A percentile compares a stretch with the other conserved stretches of the same genome.
Evolutionary conservation across 2,329 filamentous ascomycete species (phyloP).

Genomic region (Diaporthe australafricana): DNA sequence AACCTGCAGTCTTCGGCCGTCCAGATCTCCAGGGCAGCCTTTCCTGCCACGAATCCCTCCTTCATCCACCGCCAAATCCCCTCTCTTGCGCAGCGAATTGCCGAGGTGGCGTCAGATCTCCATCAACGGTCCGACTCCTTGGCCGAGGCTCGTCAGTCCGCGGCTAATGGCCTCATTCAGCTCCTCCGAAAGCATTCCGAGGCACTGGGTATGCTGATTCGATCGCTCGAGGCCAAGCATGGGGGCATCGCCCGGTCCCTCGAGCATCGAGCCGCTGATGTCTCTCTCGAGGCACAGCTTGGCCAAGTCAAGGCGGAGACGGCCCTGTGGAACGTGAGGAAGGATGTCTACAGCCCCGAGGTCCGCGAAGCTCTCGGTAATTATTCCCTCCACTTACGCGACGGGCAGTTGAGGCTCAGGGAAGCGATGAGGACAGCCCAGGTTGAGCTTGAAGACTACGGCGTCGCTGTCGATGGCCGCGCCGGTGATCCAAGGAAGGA

Average conservation of each 20-base stretch:
- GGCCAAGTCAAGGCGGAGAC: conserved; percentile 53
- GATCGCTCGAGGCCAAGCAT: conserved; percentile 66
- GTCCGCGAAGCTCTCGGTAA: conserved; percentile 55
- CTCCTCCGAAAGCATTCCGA: conserved; percentile 55
- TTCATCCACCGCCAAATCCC: conserved; percentile 69
- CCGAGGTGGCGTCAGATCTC: conserved; percentile 50
- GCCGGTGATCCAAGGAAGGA: conserved; percentile 53
- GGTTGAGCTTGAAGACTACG: conserved; percentile 62
- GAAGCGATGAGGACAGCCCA: conserved; percentile 56
- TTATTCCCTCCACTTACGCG: conserved; percentile 62
- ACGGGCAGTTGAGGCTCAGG: conserved; percentile 57
- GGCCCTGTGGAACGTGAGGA: conserved; percentile 49
- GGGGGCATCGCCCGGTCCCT: conserved; percentile 62
- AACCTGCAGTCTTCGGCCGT: conserved; percentile 62
- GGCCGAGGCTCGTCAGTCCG: conserved; percentile 51
- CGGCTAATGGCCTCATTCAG: conserved; percentile 49
- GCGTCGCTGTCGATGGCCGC: conserved; percentile 50
- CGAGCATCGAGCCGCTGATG: conserved; percentile 61
- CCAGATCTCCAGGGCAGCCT: conserved; percentile 59
- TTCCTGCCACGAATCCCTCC: conserved; percentile 64
- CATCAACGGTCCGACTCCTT: conserved; percentile 48
- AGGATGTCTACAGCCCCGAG: conserved; percentile 59
- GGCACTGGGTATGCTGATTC: conserved; percentile 57
- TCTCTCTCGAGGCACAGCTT: conserved; percentile 56
- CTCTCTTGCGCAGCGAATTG: conserved; percentile 55